Percentiles rank a stretch among this genome's conserved stretches.
phyloP scores from a whole-genome alignment of 176 grass and related monocot genomes.

The Themeda triandra region DNA sequence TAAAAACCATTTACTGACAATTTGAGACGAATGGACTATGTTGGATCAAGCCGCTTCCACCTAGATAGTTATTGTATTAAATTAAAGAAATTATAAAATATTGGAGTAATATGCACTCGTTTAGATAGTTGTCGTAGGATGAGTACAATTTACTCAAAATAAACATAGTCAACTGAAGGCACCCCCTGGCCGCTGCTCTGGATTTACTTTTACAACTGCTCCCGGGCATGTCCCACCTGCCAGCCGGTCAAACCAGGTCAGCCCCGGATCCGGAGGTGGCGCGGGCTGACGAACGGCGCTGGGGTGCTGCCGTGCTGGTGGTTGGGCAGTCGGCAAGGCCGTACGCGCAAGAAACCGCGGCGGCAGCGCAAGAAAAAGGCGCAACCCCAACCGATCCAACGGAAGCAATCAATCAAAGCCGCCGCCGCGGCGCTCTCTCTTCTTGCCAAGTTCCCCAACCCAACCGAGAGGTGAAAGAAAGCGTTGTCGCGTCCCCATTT shows the following conservation, averaged over 20 bases:
- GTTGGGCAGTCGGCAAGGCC: conserved; percentile 6
- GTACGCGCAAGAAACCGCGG: conserved; percentile 39
- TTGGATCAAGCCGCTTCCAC: too few relatives aligned
- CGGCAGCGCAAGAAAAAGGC: not conserved
- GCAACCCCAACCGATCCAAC: not conserved
- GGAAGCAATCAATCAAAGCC: conserved; percentile 20
- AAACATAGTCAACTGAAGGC: too few relatives aligned
- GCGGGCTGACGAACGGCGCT: not conserved
- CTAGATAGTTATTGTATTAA: too few relatives aligned
- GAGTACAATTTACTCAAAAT: too few relatives aligned
- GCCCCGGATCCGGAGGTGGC: not conserved
- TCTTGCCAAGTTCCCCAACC: not conserved
- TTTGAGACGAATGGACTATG: too few relatives aligned
- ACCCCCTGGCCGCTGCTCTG: too few relatives aligned
- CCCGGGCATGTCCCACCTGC: not conserved
- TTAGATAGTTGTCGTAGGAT: too few relatives aligned
- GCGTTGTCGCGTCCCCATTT: not conserved
- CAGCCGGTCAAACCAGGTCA: not conserved
- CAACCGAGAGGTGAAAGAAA: not conserved
- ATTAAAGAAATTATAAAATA: too few relatives aligned
- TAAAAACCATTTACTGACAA: too few relatives aligned
- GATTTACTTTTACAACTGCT: not conserved
- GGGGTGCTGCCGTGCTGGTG: not conserved
- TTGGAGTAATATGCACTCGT: too few relatives aligned
- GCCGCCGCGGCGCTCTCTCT: not conserved